These are phyloP conservation scores for Haematococcus sp. DNA, from an alignment of 139 green algal genomes.

Conservation along the genomic window DNA sequence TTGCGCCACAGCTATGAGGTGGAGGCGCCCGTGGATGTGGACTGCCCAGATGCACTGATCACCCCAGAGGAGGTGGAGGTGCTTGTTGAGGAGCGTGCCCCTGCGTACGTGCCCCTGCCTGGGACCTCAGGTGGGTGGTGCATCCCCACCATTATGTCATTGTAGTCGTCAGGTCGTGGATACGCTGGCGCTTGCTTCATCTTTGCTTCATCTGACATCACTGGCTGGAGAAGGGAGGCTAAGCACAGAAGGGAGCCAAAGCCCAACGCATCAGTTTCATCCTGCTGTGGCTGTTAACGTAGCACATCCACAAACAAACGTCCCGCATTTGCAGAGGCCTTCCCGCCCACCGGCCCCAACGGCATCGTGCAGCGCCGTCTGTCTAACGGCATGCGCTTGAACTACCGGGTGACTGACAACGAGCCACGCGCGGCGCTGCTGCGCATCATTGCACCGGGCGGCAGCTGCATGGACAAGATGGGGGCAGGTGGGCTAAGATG, in stretches of 20 bases:
- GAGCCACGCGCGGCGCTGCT: constrained; percentile 88
- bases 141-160: neutral
- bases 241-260: too few species aligned
- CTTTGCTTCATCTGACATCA: too few species aligned
- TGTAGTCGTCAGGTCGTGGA: neutral
- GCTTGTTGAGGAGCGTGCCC: constrained; percentile 45
- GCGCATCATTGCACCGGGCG: constrained; percentile 82
- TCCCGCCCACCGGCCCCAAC: constrained; percentile 31
- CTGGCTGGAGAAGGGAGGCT: too few species aligned
- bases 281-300: too few species aligned
- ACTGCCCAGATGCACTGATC: constrained; percentile 82
- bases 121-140: neutral
- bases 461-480: constrained; percentile 41
- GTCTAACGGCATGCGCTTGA: constrained; percentile 92
- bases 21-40: constrained; percentile 68
- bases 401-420: constrained; percentile 88
- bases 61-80: constrained; percentile 51
- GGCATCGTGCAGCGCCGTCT: constrained; percentile 84
- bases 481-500: constrained; percentile 44
- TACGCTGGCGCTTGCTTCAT: too few species aligned
- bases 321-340: constrained; percentile 18
- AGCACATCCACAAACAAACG: too few species aligned
- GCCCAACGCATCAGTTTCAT: too few species aligned
- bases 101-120: constrained; percentile 72
- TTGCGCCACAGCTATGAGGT: constrained; percentile 31